Evolutionary conservation across 306 rosid species (phyloP).

Genomic region (Citrullus mucosospermus): DNA sequence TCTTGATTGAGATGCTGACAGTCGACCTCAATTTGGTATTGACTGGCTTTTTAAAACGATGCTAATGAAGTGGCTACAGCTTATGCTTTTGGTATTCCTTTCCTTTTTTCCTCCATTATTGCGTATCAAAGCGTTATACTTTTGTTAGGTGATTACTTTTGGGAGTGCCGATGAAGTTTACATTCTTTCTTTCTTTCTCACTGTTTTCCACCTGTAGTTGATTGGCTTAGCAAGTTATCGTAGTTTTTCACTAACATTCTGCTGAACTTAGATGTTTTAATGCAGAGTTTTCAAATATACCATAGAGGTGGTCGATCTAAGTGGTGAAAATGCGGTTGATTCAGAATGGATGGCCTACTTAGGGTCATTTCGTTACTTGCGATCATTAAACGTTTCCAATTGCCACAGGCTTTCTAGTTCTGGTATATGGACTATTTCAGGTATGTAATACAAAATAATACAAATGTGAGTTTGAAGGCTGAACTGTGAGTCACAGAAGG

Average conservation of each 20-base stretch:
- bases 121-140: neutral
- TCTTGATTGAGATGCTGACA: neutral
- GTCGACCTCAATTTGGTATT: neutral
- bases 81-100: neutral
- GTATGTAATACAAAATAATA: conserved; percentile 16
- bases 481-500: neutral
- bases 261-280: neutral
- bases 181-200: neutral
- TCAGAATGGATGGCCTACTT: conserved; percentile 94
- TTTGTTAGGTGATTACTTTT: neutral
- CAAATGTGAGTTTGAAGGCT: neutral
- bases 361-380: conserved; percentile 59
- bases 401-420: conserved; percentile 52
- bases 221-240: neutral
- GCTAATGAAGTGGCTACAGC: neutral
- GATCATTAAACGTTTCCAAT: conserved; percentile 40
- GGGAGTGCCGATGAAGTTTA: neutral
- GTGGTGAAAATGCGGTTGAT: conserved; percentile 42
- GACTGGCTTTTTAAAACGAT: neutral
- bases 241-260: neutral
- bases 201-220: neutral
- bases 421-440: conserved; percentile 71
- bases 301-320: conserved; percentile 59
- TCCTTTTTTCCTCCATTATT: neutral
- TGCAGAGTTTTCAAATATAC: conserved; percentile 54